phyloP scores from a whole-genome alignment of 1,284 basidiomycete species.

The Tilletiaria anomala region DNA sequence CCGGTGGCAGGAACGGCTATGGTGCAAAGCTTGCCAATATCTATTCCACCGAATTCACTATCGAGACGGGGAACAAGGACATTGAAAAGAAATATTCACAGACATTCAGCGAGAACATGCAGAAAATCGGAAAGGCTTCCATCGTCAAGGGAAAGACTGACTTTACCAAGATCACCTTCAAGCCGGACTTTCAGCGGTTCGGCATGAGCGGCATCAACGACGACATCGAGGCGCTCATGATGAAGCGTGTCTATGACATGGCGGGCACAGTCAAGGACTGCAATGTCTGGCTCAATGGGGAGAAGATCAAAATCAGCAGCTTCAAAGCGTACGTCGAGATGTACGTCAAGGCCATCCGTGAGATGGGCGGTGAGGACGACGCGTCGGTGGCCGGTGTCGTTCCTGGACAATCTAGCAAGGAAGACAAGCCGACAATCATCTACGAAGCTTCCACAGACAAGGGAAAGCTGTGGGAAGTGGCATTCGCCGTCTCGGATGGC shows the following conservation, averaged over 20 bases:
- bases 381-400: conserved; percentile 7
- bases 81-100: conserved; percentile 84
- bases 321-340: conserved; percentile 98
- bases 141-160: conserved; percentile 48
- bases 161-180: conserved; percentile 88
- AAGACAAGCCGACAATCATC: conserved; percentile 62
- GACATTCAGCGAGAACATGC: conserved; percentile 88
- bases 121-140: conserved; percentile 42
- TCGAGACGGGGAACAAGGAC: conserved; percentile 89
- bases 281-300: conserved; percentile 86
- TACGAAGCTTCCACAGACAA: conserved; percentile 60
- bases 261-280: conserved; percentile 85
- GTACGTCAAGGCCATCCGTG: conserved; percentile 48
- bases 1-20: conserved; percentile 95
- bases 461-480: conserved; percentile 74
- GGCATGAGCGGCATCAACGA: conserved; percentile 84
- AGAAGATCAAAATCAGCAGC: conserved; percentile 78
- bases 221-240: conserved; percentile 75
- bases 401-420: neutral
- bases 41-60: conserved; percentile 90
- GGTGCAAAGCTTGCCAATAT: conserved; percentile 95
- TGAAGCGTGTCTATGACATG: conserved; percentile 93
- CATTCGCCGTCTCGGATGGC: conserved; percentile 76
- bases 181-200: conserved; percentile 79
- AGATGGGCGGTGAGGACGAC: conserved; percentile 26